phyloP scores from a whole-genome alignment of 2,329 filamentous ascomycete genomes.

The Myriosclerotinia curreyana region DNA sequence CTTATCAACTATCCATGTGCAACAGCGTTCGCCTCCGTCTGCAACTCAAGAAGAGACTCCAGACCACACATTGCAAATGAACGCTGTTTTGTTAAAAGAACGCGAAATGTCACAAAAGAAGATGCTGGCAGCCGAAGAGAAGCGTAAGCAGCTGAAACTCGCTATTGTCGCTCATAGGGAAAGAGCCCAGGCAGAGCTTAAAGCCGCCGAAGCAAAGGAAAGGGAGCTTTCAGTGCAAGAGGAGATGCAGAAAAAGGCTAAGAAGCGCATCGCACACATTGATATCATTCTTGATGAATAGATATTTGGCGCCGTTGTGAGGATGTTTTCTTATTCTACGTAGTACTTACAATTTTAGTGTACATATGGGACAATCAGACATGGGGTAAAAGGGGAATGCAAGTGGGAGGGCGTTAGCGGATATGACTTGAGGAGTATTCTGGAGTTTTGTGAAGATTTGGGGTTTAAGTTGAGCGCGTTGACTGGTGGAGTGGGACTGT shows the following conservation, averaged over 20 bases:
- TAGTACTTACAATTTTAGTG: no score
- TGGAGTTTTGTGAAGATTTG: no score
- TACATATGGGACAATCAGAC: no score
- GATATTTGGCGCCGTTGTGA: not conserved
- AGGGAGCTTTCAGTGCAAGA: not conserved
- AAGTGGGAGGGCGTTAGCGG: no score
- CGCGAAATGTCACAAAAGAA: not conserved
- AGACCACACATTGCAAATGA: not conserved
- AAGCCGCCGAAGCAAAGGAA: not conserved
- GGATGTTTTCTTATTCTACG: not conserved
- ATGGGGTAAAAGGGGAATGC: not conserved
- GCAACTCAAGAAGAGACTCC: not conserved
- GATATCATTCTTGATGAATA: not conserved
- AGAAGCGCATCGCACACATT: not conserved
- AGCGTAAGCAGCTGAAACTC: not conserved
- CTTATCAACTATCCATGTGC: not conserved
- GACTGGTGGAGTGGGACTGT: no score
- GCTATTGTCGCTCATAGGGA: not conserved
- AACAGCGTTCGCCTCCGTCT: not conserved
- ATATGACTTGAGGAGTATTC: no score
- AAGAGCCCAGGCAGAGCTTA: conserved; percentile 1
- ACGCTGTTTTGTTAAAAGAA: not conserved
- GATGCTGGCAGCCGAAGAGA: not conserved
- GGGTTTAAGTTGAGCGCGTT: no score
- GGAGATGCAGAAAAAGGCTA: not conserved